Evolutionary conservation across 768 basidiomycete genomes (phyloP), one percentile per base, ranked within the genome.

Genomic region (Strobilomyces dryophilus): DNA sequence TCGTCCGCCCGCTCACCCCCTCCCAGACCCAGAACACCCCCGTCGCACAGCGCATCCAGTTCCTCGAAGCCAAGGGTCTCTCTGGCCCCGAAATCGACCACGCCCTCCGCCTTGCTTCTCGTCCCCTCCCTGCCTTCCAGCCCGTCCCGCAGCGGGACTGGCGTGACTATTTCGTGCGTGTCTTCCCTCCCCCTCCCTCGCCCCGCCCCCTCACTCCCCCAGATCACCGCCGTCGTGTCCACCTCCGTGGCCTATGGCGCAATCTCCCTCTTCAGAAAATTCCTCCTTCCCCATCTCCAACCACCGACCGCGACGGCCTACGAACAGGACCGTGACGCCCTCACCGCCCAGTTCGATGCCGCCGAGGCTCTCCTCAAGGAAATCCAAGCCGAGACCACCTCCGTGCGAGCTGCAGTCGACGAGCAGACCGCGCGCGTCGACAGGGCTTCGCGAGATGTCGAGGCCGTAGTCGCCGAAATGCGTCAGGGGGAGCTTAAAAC

Each of bases 11-110:
- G 4, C 45, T 37, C 26, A 48, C 51, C 57, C 26, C 24, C 15
- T 3, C 45, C 59, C 39, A 95, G 92, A 78, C 87, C 0, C 85
- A 87, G 63, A 74, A 84, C 34, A 89, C 93, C 3, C 77, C 92
- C 2, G 72, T 95, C 27, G 78, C 88, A 1, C 91, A 95, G 67
- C 83, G 90, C 47, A 80, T 98, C 43, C 87, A 91, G 57, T 99
- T 98, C 74, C 80, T 99, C n/a, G 88, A 97, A 63, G 87, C 92
- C 7, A 98, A 98, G 69, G 97, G 97, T 2, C 76, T 99, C 32
- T 85, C 84, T 0, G 76, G 78, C 7, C 69, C 75, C 15, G 95
- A 99, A 72, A 94, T 98, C 55, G 91, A 97, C 67, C 75, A 83
- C 29, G 94, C 92, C 1, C 68, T 98, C 65, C 79, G 79, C 53